phyloP scores from a whole-genome alignment of 805 yeast genomes.

The Debaryomyces castellii region DNA sequence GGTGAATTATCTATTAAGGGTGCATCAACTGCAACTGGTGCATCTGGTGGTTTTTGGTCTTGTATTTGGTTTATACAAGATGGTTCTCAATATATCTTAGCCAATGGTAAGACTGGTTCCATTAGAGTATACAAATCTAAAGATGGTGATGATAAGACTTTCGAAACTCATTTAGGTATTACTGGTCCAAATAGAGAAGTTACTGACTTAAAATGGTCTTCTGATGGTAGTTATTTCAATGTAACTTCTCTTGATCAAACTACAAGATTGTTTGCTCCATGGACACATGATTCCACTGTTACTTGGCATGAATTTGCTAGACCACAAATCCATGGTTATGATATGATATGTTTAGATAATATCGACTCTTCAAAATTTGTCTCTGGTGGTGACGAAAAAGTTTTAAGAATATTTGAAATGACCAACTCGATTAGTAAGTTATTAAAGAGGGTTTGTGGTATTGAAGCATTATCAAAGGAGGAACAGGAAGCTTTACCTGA shows the following conservation, averaged over 20 bases:
- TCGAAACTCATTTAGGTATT: constrained; percentile 54
- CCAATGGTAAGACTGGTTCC: constrained; percentile 92
- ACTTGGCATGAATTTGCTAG: constrained; percentile 93
- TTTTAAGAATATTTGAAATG: constrained; percentile 82
- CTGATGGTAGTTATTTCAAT: constrained; percentile 62
- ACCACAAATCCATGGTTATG: constrained; percentile 98
- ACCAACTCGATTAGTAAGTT: constrained; percentile 75
- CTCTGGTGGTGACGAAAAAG: constrained; percentile 96
- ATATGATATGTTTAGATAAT: constrained; percentile 78
- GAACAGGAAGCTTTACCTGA: constrained; percentile 54
- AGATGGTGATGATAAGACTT: constrained; percentile 27
- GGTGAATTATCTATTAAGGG: constrained; percentile 96
- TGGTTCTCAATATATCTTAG: constrained; percentile 50
- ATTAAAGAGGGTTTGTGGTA: constrained; percentile 53
- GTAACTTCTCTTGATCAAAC: constrained; percentile 92
- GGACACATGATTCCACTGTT: constrained; percentile 36
- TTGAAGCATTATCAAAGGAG: constrained; percentile 27
- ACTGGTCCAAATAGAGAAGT: constrained; percentile 76
- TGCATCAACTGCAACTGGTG: constrained; percentile 97
- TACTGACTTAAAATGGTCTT: constrained; percentile 79
- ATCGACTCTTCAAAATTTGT: constrained; percentile 65
- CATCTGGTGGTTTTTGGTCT: constrained; percentile 68
- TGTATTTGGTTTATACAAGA: constrained; percentile 61
- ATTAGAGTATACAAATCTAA: constrained; percentile 71
- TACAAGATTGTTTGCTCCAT: constrained; percentile 74